These are phyloP conservation scores for Solanum pimpinellifolium DNA, from an alignment of 257 asterid genomes.

Conservation along the genomic window DNA sequence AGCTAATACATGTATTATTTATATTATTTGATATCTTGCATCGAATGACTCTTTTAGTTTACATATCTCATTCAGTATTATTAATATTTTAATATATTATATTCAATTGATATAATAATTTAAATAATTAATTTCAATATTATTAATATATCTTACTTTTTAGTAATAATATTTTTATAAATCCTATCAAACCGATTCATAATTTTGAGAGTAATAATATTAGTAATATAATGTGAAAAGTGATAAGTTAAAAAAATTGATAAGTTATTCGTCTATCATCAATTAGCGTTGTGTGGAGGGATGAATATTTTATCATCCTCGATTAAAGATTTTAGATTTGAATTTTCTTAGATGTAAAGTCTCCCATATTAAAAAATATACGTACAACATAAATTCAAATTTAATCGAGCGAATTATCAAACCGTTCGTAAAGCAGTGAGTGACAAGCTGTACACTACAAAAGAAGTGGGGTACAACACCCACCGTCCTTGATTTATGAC, in stretches of 20 bases:
- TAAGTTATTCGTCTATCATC: too few relatives aligned
- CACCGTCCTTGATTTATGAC: background rate
- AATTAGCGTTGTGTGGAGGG: background rate
- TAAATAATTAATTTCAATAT: background rate
- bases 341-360: too few relatives aligned
- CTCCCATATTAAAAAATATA: too few relatives aligned
- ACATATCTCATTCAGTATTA: background rate
- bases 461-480: background rate
- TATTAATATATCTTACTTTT: background rate
- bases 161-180: background rate
- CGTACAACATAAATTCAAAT: fast-evolving
- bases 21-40: background rate
- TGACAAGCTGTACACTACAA: background rate
- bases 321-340: too few relatives aligned
- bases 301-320: too few relatives aligned
- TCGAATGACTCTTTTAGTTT: background rate
- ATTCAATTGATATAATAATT: background rate
- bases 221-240: background rate
- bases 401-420: background rate
- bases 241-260: background rate
- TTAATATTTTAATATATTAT: background rate
- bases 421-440: background rate
- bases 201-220: background rate
- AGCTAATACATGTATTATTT: background rate
- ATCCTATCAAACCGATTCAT: background rate